A percentile compares a stretch with the other conserved stretches of the same genome.
phyloP scores from a whole-genome alignment of 768 basidiomycete genomes.

The Lanmaoa rubissima region DNA sequence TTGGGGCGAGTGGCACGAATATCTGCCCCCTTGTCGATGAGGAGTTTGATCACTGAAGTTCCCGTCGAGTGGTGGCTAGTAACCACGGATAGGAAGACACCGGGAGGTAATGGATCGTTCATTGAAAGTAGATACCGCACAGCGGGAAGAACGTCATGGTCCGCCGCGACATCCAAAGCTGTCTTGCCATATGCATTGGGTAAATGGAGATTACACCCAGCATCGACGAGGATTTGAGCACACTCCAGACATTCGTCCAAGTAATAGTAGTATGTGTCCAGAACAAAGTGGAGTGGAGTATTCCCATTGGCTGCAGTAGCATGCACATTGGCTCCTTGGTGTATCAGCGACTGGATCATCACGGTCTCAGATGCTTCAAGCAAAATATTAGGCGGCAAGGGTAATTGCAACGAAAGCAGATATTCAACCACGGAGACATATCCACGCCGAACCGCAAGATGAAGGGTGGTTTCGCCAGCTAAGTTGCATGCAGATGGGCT shows the following conservation, averaged over 20 bases:
- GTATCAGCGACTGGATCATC: background rate
- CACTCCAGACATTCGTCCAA: background rate
- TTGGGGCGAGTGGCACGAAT: background rate
- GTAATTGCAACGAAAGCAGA: too few species aligned
- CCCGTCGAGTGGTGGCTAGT: accelerated
- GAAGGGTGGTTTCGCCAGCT: background rate
- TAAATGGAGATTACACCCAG: background rate
- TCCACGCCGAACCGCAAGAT: background rate
- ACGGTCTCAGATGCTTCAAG: background rate
- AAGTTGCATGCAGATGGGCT: background rate
- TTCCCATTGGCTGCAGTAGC: background rate
- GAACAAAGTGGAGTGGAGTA: background rate
- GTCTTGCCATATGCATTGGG: background rate
- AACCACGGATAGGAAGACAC: background rate
- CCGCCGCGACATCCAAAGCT: background rate
- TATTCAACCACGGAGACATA: background rate
- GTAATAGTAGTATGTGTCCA: too few species aligned
- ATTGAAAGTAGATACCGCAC: background rate
- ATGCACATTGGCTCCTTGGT: background rate
- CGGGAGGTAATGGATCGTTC: too few species aligned
- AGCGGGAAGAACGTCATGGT: too few species aligned
- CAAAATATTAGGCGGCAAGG: background rate
- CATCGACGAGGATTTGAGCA: background rate
- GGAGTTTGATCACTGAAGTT: background rate
- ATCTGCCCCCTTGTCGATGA: background rate